phyloP scores from a whole-genome alignment of 768 basidiomycete genomes.

The Candolleomyces efflorescens region DNA sequence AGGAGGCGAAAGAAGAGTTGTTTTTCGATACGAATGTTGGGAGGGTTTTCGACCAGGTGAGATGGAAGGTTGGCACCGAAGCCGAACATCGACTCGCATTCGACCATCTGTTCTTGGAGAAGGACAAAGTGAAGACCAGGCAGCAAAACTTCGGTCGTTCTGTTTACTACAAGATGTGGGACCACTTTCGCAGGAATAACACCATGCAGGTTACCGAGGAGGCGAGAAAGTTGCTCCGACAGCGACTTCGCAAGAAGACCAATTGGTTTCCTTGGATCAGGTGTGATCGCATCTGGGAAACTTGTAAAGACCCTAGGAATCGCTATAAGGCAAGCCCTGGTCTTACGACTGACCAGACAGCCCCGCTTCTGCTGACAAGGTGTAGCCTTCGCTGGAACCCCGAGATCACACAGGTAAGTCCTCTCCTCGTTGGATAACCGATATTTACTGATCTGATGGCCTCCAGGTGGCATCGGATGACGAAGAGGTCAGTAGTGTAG shows the following conservation, averaged over 20 bases:
- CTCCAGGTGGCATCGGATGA: too few relatives aligned
- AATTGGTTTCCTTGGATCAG: background rate
- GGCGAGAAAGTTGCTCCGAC: background rate
- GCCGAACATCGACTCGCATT: background rate
- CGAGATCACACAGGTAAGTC: too few relatives aligned
- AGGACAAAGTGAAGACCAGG: background rate
- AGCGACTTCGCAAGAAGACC: background rate
- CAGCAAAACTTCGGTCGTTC: background rate
- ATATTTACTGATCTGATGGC: too few relatives aligned
- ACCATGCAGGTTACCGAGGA: background rate
- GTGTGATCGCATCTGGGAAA: too few relatives aligned
- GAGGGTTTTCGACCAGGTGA: background rate
- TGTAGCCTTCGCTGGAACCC: too few relatives aligned
- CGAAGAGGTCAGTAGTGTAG: too few relatives aligned
- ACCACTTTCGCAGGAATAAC: background rate
- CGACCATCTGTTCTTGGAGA: background rate
- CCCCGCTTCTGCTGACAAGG: too few relatives aligned
- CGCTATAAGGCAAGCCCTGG: too few relatives aligned
- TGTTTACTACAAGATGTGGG: background rate
- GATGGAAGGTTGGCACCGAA: background rate
- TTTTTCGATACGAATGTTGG: background rate
- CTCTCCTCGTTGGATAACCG: too few relatives aligned
- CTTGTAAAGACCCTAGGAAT: too few relatives aligned
- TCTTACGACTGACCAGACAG: too few relatives aligned
- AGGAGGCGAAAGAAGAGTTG: background rate